Evolutionary conservation across 805 yeast genomes (phyloP), one percentile per base, ranked within the genome.

Genomic region (Maudiozyma serrabonitensis): DNA sequence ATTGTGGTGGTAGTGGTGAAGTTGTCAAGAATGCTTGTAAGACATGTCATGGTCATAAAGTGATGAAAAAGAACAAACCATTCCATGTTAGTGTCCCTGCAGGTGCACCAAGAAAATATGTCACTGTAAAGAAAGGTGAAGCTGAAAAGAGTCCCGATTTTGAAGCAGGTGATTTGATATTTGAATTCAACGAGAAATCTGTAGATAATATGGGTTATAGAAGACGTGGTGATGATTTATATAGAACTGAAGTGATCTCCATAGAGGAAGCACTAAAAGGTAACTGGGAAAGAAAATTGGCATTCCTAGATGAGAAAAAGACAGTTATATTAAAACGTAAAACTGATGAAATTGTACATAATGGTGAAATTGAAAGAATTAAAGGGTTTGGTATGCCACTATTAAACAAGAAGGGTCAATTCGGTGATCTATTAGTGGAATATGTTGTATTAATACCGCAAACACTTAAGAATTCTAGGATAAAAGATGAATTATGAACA

Each of bases 371-470:
- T 7, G 96, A 93, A 64, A 66, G 74, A 2, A 55, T 91, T 34
- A 69, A 73, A 53, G 89, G 86, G 6, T 82, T 77, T 58, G 99
- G 99, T 23, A 88, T 93, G 97, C 98, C 98, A 2, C 50, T 45
- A 15, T 35, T 31, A 7, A 32, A 40, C 15, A 48, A 51, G 1
- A 56, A 59, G 23, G 73, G 73, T 38, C 75, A 78, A 62, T 72
- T 67, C 62, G 81, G 86, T 55, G 79, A 79, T 57, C 62, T 78
- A 54, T 72, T 65, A 56, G 67, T 79, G 16, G 77, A 78, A 35
- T 79, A 77, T 55, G 64, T 63, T 16, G 72, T 79, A 8, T 56
- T 79, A 5, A 66, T 63, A 46, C 82, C 82, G 16, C 49, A 51
- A 19, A 52, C 55, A 37, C 48, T 53, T 48, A 38, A 38, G 13